A percentile compares a stretch with the other conserved stretches of the same genome.
phyloP scores from a whole-genome alignment of 2,329 filamentous ascomycete species.

The Epichloe elymi region DNA sequence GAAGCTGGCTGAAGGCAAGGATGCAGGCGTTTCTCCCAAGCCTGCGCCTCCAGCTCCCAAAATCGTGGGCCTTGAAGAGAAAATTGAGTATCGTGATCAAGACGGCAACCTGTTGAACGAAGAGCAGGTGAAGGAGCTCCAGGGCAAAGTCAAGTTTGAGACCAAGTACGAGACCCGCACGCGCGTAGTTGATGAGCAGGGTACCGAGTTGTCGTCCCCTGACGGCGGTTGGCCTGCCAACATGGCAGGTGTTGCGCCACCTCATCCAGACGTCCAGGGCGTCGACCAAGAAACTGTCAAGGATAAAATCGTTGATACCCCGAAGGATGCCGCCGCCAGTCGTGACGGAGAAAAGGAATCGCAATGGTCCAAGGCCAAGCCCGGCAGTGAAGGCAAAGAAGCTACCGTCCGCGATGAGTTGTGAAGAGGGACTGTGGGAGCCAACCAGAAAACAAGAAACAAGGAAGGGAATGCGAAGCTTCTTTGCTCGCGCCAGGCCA shows the following conservation, averaged over 20 bases:
- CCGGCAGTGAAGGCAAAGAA: conserved; percentile 49
- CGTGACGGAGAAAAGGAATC: conserved; percentile 47
- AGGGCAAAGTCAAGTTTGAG: conserved; percentile 91
- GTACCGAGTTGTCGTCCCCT: conserved; percentile 55
- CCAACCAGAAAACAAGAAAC: background rate
- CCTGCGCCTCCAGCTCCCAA: conserved; percentile 36
- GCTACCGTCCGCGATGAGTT: conserved; percentile 33
- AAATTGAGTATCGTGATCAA: conserved; percentile 69
- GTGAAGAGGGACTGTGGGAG: conserved; percentile 10
- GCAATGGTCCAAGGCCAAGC: conserved; percentile 43
- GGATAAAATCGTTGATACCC: conserved; percentile 23
- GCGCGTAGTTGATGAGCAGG: conserved; percentile 63
- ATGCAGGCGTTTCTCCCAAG: conserved; percentile 31
- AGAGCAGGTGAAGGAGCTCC: conserved; percentile 68
- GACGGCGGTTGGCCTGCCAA: conserved; percentile 26
- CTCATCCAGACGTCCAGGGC: conserved; percentile 49
- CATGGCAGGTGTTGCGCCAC: conserved; percentile 36
- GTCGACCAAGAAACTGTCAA: conserved; percentile 45
- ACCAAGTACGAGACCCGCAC: conserved; percentile 94
- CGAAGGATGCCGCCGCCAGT: conserved; percentile 31
- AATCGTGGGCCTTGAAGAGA: conserved; percentile 54
- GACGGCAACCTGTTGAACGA: conserved; percentile 78
- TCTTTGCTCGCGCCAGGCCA: background rate
- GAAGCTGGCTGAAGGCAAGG: background rate
- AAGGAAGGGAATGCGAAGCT: background rate